Evolutionary conservation across 2,329 filamentous ascomycete species (phyloP).

Genomic region (Stagonosporopsis cucurbitacearum): DNA sequence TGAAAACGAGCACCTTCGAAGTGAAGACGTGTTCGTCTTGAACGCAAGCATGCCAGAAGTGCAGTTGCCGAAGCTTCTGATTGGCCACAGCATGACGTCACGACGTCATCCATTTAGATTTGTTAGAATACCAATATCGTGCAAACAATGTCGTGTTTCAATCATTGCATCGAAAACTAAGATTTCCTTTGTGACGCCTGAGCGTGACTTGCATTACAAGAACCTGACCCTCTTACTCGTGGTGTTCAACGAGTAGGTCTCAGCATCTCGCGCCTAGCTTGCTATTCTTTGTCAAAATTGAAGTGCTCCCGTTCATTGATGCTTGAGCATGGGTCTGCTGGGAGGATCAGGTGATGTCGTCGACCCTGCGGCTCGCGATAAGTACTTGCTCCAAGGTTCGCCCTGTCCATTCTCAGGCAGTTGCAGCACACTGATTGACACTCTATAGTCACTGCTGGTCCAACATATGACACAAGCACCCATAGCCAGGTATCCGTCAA

Average conservation of each 20-base stretch:
- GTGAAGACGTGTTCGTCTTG: not conserved
- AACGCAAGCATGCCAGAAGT: not conserved
- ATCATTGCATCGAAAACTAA: not conserved
- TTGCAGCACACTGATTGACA: not conserved
- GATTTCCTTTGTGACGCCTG: not conserved
- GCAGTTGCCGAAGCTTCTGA: not conserved
- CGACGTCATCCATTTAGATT: constrained; percentile 15
- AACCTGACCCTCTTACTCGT: not conserved
- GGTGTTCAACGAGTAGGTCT: not conserved
- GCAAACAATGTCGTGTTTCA: not conserved
- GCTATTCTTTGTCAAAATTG: not conserved
- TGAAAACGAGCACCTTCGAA: too few relatives aligned
- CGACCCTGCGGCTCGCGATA: constrained; percentile 42
- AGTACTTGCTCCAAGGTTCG: constrained; percentile 45
- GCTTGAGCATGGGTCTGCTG: constrained; percentile 4
- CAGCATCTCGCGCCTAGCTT: not conserved
- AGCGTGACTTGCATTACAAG: not conserved
- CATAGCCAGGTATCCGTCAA: constrained; percentile 46
- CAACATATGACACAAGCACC: constrained; percentile 40
- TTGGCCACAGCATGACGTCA: constrained; percentile 5
- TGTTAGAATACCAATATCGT: not conserved
- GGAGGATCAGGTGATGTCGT: constrained; percentile 26
- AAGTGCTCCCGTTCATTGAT: not conserved
- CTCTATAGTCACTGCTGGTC: constrained; percentile 43
- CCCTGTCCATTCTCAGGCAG: too few relatives aligned